Evolutionary conservation across 306 rosid genomes (phyloP).

Genomic region (Corylus heterophylla): DNA sequence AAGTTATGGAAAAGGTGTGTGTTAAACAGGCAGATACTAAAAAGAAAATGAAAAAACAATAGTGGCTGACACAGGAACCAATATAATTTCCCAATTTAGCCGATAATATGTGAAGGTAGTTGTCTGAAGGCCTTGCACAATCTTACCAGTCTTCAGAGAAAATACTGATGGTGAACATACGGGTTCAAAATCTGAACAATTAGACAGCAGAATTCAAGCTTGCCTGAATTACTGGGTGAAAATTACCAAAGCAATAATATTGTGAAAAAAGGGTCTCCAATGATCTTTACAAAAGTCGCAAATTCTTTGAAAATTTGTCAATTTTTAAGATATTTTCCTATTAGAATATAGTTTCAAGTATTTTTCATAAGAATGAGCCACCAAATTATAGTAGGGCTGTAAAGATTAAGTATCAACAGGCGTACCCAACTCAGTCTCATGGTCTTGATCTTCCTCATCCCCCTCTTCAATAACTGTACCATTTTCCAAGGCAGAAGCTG

Average conservation of each 20-base stretch:
- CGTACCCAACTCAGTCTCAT: constrained; percentile 64
- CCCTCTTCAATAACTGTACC: constrained; percentile 71
- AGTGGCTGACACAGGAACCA: not conserved
- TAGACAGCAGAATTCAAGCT: not conserved
- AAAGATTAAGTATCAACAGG: not conserved
- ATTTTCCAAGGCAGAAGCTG: constrained; percentile 72
- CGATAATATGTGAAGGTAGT: not conserved
- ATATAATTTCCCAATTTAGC: not conserved
- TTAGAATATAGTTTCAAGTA: not conserved
- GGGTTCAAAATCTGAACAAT: too few relatives aligned
- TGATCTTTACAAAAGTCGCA: constrained; percentile 6
- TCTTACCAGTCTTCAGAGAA: not conserved
- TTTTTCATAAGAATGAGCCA: not conserved
- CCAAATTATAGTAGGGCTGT: not conserved
- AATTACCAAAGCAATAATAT: not conserved
- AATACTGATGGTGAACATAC: not conserved
- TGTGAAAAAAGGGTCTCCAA: not conserved
- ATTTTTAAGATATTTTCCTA: not conserved
- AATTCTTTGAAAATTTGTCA: constrained; percentile 6
- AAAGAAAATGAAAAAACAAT: not conserved
- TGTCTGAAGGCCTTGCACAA: not conserved
- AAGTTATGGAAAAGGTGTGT: not conserved
- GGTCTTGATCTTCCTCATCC: constrained; percentile 67
- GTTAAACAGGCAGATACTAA: not conserved
- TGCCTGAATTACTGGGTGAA: not conserved